A percentile compares a stretch with the other conserved stretches of the same genome.
These are phyloP conservation scores for Pseudopyricularia javanii DNA, from an alignment of 2,329 filamentous ascomycete species.

Conservation along the genomic window DNA sequence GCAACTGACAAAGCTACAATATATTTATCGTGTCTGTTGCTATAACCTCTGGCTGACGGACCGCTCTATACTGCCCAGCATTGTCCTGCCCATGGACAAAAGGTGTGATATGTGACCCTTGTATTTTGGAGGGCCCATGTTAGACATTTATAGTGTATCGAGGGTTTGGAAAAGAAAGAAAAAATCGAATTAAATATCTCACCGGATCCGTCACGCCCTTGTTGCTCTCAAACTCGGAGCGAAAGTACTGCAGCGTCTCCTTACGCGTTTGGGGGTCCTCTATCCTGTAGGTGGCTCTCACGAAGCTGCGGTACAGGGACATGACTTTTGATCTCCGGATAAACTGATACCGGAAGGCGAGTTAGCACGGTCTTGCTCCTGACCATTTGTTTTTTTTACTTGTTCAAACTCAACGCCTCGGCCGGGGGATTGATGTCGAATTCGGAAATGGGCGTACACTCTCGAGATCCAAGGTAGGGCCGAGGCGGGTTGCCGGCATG, in stretches of 20 bases:
- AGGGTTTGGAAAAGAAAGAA: no score
- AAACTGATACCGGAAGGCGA: conserved; percentile 29
- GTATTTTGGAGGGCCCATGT: background rate
- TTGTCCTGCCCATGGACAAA: conserved; percentile 50
- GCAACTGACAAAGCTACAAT: no score
- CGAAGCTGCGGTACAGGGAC: conserved; percentile 43
- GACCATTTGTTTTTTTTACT: background rate
- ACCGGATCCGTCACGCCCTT: conserved; percentile 43
- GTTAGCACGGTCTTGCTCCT: background rate
- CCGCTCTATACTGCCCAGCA: conserved; percentile 51
- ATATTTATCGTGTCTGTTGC: background rate
- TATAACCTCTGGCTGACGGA: conserved; percentile 36
- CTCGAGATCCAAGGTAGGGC: conserved; percentile 40
- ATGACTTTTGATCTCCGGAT: conserved; percentile 43
- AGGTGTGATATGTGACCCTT: conserved; percentile 51
- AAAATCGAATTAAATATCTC: conserved; percentile 12
- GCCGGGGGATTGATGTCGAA: background rate
- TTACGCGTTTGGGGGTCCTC: conserved; percentile 33
- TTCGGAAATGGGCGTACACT: conserved; percentile 29
- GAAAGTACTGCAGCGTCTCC: conserved; percentile 45
- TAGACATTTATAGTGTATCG: no score
- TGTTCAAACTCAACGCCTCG: background rate
- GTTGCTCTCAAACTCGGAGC: conserved; percentile 50
- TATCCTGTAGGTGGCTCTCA: conserved; percentile 42
- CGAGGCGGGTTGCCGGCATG: conserved; percentile 17